Evolutionary conservation across 169 alveolate species (phyloP).

Genomic region (Theileria orientalis): DNA sequence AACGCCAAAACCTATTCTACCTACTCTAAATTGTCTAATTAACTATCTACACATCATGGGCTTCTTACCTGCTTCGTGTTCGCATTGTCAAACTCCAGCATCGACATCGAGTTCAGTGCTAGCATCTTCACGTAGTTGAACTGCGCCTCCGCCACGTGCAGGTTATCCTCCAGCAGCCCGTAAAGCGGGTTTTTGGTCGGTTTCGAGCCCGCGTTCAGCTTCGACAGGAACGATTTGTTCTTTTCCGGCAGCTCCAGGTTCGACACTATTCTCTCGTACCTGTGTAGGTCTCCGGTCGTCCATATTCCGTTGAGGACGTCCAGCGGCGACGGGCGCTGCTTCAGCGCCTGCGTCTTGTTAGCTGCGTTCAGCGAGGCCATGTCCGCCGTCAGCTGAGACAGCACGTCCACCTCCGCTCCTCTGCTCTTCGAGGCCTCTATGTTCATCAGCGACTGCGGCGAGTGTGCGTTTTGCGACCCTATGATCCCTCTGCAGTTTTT

Average conservation of each 20-base stretch:
- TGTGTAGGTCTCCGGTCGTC: conserved; percentile 60
- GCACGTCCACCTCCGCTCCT: conserved; percentile 45
- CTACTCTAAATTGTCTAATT: no score
- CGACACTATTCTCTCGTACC: conserved; percentile 37
- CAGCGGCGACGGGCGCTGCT: conserved; percentile 61
- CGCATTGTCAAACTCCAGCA: conserved; percentile 51
- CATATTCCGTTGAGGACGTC: conserved; percentile 58
- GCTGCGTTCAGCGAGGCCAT: conserved; percentile 16
- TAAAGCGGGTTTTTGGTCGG: conserved; percentile 22
- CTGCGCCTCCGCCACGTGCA: conserved; percentile 34
- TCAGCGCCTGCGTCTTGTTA: conserved; percentile 16
- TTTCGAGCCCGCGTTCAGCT: neutral
- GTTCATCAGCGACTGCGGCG: conserved; percentile 41
- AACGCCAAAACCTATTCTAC: no score
- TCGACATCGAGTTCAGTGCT: conserved; percentile 38
- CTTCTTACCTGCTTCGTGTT: conserved; percentile 61
- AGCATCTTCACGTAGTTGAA: conserved; percentile 46
- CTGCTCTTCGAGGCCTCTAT: conserved; percentile 22
- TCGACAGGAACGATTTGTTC: neutral
- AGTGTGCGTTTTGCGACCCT: conserved; percentile 34
- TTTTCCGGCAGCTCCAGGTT: neutral
- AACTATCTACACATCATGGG: no score
- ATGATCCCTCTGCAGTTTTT: conserved; percentile 61
- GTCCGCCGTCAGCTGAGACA: conserved; percentile 48
- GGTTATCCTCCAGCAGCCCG: conserved; percentile 30